Evolutionary conservation across 2,329 filamentous ascomycete species (phyloP).

Genomic region (Calonectria hongkongensis): DNA sequence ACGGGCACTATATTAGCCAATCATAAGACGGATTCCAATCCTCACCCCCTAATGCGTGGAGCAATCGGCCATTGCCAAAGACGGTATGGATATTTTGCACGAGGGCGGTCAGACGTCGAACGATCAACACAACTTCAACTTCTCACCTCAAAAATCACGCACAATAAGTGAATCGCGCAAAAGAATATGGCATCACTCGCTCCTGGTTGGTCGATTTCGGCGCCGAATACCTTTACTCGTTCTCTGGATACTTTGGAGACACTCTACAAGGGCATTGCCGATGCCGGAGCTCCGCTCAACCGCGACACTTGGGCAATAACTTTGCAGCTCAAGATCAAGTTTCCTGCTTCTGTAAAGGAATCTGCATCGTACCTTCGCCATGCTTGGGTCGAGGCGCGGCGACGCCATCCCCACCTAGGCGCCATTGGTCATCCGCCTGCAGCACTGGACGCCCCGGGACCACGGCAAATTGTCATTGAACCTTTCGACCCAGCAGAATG

Average conservation of each 20-base stretch:
- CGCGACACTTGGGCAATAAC: constrained; percentile 14
- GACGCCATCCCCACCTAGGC: not conserved
- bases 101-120: constrained; percentile 1
- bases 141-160: constrained; percentile 13
- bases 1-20: not conserved
- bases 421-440: not conserved
- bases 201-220: not conserved
- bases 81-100: not conserved
- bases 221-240: not conserved
- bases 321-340: constrained; percentile 11
- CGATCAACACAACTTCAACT: not conserved
- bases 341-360: not conserved
- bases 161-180: not conserved
- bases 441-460: not conserved
- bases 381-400: not conserved
- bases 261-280: constrained; percentile 10
- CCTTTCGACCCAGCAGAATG: not conserved
- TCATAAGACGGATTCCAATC: not conserved
- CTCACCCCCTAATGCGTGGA: constrained; percentile 6
- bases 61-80: not conserved
- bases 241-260: not conserved
- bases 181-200: not conserved
- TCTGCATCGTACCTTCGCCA: not conserved
- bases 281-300: not conserved
- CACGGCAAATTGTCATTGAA: not conserved